A percentile compares a stretch with the other conserved stretches of the same genome.
Evolutionary conservation across 2,329 filamentous ascomycete species (phyloP).

Genomic region (Trichoderma semiorbis): DNA sequence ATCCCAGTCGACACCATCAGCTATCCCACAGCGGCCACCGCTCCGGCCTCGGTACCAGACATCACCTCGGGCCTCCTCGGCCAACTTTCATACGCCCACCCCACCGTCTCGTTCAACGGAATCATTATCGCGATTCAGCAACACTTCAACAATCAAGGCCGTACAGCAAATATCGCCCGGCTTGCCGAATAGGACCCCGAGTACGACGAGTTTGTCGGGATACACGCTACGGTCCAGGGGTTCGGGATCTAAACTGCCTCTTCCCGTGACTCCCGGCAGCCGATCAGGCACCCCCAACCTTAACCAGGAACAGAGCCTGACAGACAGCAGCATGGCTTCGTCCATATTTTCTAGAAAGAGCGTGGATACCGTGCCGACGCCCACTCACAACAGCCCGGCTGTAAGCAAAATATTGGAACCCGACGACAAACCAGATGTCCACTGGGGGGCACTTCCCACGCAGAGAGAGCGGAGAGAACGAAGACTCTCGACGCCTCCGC

Average conservation of each 20-base stretch:
- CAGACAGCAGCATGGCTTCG: conserved; percentile 43
- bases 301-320: conserved; percentile 36
- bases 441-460: conserved; percentile 28
- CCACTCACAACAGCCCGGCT: conserved; percentile 30
- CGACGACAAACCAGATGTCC: conserved; percentile 20
- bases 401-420: conserved; percentile 21
- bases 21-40: conserved; percentile 21
- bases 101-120: background rate
- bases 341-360: conserved; percentile 40
- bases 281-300: conserved; percentile 36
- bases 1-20: conserved; percentile 26
- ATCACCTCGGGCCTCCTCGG: conserved; percentile 10
- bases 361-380: conserved; percentile 34
- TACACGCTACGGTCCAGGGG: conserved; percentile 34
- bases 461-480: conserved; percentile 16
- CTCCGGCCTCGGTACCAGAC: conserved; percentile 2
- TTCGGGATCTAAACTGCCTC: conserved; percentile 39
- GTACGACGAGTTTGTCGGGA: conserved; percentile 26
- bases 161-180: conserved; percentile 20
- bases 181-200: conserved; percentile 24
- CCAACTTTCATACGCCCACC: conserved; percentile 5
- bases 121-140: conserved; percentile 13
- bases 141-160: conserved; percentile 18
- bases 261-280: conserved; percentile 36
- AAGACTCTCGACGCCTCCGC: conserved; percentile 17